Base-by-base conservation (phyloP, 108 stramenopile species). In the Heterococcus sp. region DNA sequence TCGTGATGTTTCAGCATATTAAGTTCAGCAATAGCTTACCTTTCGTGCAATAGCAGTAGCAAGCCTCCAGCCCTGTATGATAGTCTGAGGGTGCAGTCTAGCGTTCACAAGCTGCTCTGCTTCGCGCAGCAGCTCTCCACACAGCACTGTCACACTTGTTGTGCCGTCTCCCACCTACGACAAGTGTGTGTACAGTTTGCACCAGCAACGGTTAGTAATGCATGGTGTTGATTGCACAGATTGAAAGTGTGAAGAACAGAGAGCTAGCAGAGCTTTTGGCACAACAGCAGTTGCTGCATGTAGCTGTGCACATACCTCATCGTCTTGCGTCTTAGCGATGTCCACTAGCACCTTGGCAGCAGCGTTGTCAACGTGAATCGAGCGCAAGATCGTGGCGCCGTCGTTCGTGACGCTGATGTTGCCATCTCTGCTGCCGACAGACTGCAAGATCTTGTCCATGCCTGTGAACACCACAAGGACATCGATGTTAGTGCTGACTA, bases 311-410 rank as follows among this genome's bases (percentile, higher is more conserved):
- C 46, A 14, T 4, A 98, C 95, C 86, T 95, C 94, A 38, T 95
- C 93, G 87, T 96, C 96, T 78, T 96, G 90, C 1, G 96, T 97
- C 85, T 90, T 93, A 63, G 96, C 93, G 86, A 99, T 96, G 86
- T 99, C 97, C n/a, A 99, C 96, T 71, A 99, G 84, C 0, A 97
- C 95, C 84, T 96, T 97, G 46, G 98, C 98, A 21, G 98, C 98
- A 40, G 98, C 93, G 86, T 98, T 98, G 84, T 98, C 98, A 33
- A 97, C 85, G 35, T 94, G 94, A 38, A 97, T 86, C 26, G 91
- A 87, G 76, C 90, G 87, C 34, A 98, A 89, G 73, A 98, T 98
- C 33, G 98, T 98, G 26, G 98, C 98, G 0, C 96, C 83, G 81
- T 79, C 78, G 37, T 79, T 79, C 37, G 82, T 82, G 21, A 82